These are phyloP conservation scores for Picochlorum sp. DNA, from an alignment of 139 green algal species.

Conservation along the genomic window DNA sequence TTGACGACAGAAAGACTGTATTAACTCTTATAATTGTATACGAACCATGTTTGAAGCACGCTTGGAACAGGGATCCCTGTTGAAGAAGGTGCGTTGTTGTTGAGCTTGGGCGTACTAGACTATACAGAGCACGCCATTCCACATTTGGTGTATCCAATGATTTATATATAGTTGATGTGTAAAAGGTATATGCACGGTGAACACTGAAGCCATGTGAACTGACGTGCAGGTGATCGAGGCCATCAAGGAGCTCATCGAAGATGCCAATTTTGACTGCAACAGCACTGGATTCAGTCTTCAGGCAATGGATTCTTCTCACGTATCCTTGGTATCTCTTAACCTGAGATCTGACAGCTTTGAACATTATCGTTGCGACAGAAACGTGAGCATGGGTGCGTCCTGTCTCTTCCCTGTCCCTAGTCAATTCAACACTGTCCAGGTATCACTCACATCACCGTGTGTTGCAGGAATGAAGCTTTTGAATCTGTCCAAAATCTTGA, in stretches of 20 bases:
- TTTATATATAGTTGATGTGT: too few relatives aligned
- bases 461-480: slow-evolving; percentile 73
- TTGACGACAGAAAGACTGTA: too few relatives aligned
- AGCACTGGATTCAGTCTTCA: slow-evolving; percentile 79
- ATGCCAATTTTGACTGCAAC: slow-evolving; percentile 96
- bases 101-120: too few relatives aligned
- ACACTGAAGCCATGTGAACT: too few relatives aligned
- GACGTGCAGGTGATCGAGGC: slow-evolving; percentile 76
- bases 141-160: too few relatives aligned
- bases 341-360: slow-evolving; percentile 91
- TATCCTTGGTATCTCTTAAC: slow-evolving; percentile 80
- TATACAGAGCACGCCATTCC: too few relatives aligned
- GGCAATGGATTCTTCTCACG: slow-evolving; percentile 96
- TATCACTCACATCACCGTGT: not conserved
- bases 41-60: slow-evolving; percentile 69
- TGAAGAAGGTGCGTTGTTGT: slow-evolving; percentile 64
- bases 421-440: slow-evolving; percentile 2
- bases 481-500: slow-evolving; percentile 97
- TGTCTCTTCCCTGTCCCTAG: slow-evolving; percentile 1
- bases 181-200: too few relatives aligned
- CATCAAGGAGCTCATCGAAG: slow-evolving; percentile 93
- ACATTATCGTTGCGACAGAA: slow-evolving; percentile 93
- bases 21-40: not conserved
- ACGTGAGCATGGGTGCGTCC: slow-evolving; percentile 64
- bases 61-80: slow-evolving; percentile 53